Base-by-base conservation (phyloP, 2,329 filamentous ascomycete genomes). In the Clarireedia homoeocarpa region DNA sequence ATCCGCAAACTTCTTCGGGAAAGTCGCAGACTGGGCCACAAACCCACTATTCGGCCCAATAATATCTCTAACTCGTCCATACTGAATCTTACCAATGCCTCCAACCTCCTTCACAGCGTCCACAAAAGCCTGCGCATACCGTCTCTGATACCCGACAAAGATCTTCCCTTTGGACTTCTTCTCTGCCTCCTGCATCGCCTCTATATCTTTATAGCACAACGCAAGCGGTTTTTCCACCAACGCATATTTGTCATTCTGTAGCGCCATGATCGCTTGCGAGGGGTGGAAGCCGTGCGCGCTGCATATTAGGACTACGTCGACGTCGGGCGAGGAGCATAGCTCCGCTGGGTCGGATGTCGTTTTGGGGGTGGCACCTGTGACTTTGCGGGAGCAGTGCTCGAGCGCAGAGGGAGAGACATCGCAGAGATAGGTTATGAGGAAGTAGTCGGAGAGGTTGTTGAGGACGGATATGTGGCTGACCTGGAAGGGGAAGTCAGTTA, bases 181-280 rank as follows among this genome's bases (percentile, higher is more conserved):
- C 63, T 83, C 77, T 0, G 80, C 80, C 0, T 70, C 74, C 30
- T 77, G 68, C 23, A 86, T 75, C 0, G 69, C 65, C 26, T 76
- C 67, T 0, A 76, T 69, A 48, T 76, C 75, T 2, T 70, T 71
- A 20, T 77, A 67, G 24, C 72, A 77, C 4, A 84, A 63, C 0
- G 79, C 73, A 2, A 82, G 62, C 0, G 83, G 82, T 56, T 84
- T 83, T 65, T 86, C 82, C 4, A 85, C 70, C 57, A 86, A 73
- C 10, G 78, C 76, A 59, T 78, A 71, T 65, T 86, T 86, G 53
- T 75, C 73, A 15, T 76, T 67, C 53, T 76, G 59, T 1, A 86
- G 70, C 0, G 81, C 80, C 0, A 75, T 62, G 26, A 83, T 70
- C 2, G 73, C 74, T 56, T 82, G 75, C 4, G 69, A 58, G n/a